phyloP scores from a whole-genome alignment of 306 rosid genomes.

The Vigna mungo region DNA sequence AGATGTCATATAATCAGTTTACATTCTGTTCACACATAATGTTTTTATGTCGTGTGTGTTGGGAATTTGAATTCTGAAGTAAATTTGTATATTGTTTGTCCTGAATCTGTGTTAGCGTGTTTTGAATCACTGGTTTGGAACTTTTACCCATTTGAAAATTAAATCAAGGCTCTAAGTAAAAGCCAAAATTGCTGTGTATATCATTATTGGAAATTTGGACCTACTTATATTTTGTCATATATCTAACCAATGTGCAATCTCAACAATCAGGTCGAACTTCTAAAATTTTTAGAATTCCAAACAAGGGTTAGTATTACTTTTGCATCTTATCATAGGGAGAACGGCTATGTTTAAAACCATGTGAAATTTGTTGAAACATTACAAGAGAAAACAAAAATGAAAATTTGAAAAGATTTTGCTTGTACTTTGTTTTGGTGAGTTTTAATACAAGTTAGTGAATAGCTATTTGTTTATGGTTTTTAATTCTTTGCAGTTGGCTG shows the following conservation, averaged over 20 bases:
- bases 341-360: not conserved
- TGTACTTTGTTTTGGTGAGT: slow-evolving; percentile 15
- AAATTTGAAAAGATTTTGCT: slow-evolving; percentile 6
- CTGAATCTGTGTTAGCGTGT: slow-evolving; percentile 14
- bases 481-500: slow-evolving; percentile 54
- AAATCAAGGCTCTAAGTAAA: not conserved
- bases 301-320: not conserved
- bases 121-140: slow-evolving; percentile 14
- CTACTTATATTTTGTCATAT: no score
- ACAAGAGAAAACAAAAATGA: slow-evolving; percentile 13
- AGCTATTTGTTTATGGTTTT: slow-evolving; percentile 10
- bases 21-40: not conserved
- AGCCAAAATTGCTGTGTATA: not conserved
- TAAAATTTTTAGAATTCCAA: not conserved
- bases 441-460: slow-evolving; percentile 16
- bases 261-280: not conserved
- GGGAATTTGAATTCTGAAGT: slow-evolving; percentile 2
- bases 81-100: slow-evolving; percentile 30
- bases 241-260: no score
- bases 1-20: not conserved
- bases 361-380: slow-evolving; percentile 5
- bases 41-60: not conserved
- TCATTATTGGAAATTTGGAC: no score
- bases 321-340: not conserved
- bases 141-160: not conserved